Conservation (phyloP, 495 filamentous ascomycete species). For the Penicillium tannophilum region DNA sequence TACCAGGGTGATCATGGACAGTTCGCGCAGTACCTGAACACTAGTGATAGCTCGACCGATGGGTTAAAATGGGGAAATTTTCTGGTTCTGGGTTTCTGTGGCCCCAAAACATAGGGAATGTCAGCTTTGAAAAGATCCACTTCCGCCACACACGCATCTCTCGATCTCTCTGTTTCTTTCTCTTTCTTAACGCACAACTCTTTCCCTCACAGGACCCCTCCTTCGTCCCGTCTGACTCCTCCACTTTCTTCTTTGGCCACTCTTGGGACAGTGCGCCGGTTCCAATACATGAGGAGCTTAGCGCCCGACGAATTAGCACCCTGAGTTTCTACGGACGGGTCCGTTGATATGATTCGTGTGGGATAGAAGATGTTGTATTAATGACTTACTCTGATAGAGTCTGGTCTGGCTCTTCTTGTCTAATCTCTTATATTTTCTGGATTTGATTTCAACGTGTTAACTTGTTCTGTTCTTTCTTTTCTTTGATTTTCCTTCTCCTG, state of each 20-base stretch:
- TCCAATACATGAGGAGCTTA: constrained; percentile 9
- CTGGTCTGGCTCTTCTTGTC: constrained; percentile 1
- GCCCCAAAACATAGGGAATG: constrained; percentile 13
- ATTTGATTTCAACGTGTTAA: constrained; percentile 2
- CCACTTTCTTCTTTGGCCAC: constrained; percentile 14
- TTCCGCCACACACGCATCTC: constrained; percentile 27
- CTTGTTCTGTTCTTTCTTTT: constrained; percentile 1
- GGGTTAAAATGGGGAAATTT: background rate
- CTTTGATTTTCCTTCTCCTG: background rate
- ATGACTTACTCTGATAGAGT: constrained; percentile 11
- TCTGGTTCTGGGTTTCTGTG: background rate
- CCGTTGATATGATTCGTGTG: constrained; percentile 20
- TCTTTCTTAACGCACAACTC: constrained; percentile 7
- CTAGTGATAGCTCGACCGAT: constrained; percentile 5
- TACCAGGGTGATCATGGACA: background rate
- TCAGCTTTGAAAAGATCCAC: constrained; percentile 19
- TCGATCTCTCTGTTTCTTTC: constrained; percentile 22
- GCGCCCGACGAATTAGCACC: constrained; percentile 5
- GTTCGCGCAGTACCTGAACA: constrained; percentile 9
- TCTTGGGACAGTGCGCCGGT: constrained; percentile 12
- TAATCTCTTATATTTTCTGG: constrained; percentile 6
- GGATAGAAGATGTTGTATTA: constrained; percentile 12
- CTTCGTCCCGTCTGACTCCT: constrained; percentile 21
- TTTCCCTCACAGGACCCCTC: constrained; percentile 22
- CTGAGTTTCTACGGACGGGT: background rate